A percentile compares a stretch with the other conserved stretches of the same genome.
Conservation (phyloP, 2,329 filamentous ascomycete genomes). For the Epichloe gansuensis region DNA sequence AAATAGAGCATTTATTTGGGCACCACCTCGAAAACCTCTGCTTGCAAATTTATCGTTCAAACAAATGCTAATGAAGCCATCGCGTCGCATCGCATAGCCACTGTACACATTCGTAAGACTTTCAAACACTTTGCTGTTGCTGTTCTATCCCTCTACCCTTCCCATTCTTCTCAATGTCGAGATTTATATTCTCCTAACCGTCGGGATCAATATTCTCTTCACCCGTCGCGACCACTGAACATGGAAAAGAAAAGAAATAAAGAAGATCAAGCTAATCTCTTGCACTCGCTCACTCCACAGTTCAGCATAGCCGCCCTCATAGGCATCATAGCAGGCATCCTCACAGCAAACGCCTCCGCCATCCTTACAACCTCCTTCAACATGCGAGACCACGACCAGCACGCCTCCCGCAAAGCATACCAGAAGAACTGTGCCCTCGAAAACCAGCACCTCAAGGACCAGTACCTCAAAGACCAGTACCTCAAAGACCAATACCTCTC, state of each 20-base stretch:
- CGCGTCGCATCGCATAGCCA: constrained; percentile 17
- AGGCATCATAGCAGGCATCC: constrained; percentile 50
- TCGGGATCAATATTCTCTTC: not conserved
- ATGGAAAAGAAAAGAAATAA: not conserved
- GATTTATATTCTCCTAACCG: too few species aligned
- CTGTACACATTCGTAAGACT: constrained; percentile 31
- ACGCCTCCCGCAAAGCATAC: constrained; percentile 7
- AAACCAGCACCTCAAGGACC: constrained; percentile 1
- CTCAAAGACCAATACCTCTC: constrained; percentile 6
- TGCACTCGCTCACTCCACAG: constrained; percentile 13
- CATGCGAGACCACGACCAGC: constrained; percentile 20
- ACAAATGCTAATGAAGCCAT: too few species aligned
- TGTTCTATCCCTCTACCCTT: not conserved
- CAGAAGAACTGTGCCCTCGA: constrained; percentile 10
- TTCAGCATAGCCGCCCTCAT: constrained; percentile 55
- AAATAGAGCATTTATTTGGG: too few species aligned
- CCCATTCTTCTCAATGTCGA: too few species aligned
- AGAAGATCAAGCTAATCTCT: not conserved
- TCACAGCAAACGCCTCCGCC: constrained; percentile 45
- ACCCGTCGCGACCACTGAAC: too few species aligned
- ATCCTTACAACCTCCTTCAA: constrained; percentile 40
- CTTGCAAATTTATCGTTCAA: too few species aligned
- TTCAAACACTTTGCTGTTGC: not conserved
- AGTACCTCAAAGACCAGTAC: constrained; percentile 5
- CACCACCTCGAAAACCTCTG: not conserved